Base-by-base conservation (phyloP, 768 basidiomycete species). In the Tylopilus sp. region DNA sequence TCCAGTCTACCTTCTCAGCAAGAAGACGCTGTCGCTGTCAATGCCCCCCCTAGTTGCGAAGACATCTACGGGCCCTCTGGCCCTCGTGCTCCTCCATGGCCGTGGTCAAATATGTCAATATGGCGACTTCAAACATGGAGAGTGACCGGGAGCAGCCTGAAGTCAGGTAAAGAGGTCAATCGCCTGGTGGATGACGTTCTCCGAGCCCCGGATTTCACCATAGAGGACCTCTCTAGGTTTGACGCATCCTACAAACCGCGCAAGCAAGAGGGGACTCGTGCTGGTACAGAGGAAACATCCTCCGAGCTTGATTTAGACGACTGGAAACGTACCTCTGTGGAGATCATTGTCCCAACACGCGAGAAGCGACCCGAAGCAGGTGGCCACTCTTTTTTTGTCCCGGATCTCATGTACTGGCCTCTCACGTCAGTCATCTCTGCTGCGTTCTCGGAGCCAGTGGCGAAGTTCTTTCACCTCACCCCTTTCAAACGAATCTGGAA, bases 401-500 rank as follows among this genome's bases (percentile, higher is more conserved):
- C 33, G 13, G 33, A 17, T 17, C 17, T 33, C 33, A 33, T 12
- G 33, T 33, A 33, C 17, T 17, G 33, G 13, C 17, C 33, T 5
- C 33, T 33, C 12, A 33, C 33, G 14, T 14, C 14, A 6, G 38
- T 41, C 6, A 53, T 68, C 7, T 28, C 34, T 3, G 41, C 54
- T 0, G 51, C 47, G 1, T 59, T 66, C 14, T 4, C 53, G 0
- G 57, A 62, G 7, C 12, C 21, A 1, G 19, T 46, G 0, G n/a
- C 56, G 0, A 57, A 52, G 5, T 44, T 42, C 44, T 64, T 69
- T 29, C 64, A 70, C 36, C 55, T 63, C 12, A 63, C 57, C 0
- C 68, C 65, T 0, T 70, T 65, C 60, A 63, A 61, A 42, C 50
- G 44, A 0, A 53, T 61, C 6, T 68, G 64, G 63, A 50, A 28